Conservation (phyloP, 495 filamentous ascomycete species). For the Wilcoxina mikolae region DNA sequence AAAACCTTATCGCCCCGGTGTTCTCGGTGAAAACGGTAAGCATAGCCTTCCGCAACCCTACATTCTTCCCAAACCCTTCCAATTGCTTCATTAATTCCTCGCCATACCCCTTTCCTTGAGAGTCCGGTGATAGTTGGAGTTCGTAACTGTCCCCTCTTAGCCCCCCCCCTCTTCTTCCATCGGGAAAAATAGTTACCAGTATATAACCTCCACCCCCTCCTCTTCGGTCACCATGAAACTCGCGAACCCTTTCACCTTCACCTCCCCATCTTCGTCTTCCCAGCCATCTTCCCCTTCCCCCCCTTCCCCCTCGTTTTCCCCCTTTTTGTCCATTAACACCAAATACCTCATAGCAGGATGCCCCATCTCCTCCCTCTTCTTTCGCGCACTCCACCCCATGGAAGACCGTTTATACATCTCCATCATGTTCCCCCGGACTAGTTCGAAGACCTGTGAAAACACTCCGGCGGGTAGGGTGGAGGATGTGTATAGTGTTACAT, state of each 20-base stretch:
- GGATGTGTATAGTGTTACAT: too few relatives aligned
- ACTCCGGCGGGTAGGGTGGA: neutral
- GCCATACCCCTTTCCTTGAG: slow-evolving; percentile 10
- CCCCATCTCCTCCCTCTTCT: slow-evolving; percentile 49
- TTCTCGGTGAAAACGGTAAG: slow-evolving; percentile 25
- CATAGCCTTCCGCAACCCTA: slow-evolving; percentile 20
- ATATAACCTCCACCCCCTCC: slow-evolving; percentile 43
- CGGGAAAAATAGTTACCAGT: slow-evolving; percentile 38
- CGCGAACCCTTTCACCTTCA: slow-evolving; percentile 40
- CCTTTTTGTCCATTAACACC: neutral
- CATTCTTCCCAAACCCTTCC: slow-evolving; percentile 19
- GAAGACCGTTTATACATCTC: slow-evolving; percentile 39
- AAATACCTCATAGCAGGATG: slow-evolving; percentile 42
- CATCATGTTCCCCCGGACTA: slow-evolving; percentile 42
- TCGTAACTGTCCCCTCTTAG: slow-evolving; percentile 9
- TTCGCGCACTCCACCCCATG: slow-evolving; percentile 42
- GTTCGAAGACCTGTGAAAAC: slow-evolving; percentile 39
- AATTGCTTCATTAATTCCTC: slow-evolving; percentile 10
- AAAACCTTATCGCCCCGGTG: slow-evolving; percentile 15
- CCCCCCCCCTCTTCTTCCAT: neutral
- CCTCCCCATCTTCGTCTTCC: slow-evolving; percentile 4
- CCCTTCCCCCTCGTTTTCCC: neutral
- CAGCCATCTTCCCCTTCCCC: neutral
- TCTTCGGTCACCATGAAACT: slow-evolving; percentile 57
- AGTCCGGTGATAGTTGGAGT: slow-evolving; percentile 12